phyloP scores from a whole-genome alignment of 1,284 basidiomycete genomes.

The Sutorius eximius region DNA sequence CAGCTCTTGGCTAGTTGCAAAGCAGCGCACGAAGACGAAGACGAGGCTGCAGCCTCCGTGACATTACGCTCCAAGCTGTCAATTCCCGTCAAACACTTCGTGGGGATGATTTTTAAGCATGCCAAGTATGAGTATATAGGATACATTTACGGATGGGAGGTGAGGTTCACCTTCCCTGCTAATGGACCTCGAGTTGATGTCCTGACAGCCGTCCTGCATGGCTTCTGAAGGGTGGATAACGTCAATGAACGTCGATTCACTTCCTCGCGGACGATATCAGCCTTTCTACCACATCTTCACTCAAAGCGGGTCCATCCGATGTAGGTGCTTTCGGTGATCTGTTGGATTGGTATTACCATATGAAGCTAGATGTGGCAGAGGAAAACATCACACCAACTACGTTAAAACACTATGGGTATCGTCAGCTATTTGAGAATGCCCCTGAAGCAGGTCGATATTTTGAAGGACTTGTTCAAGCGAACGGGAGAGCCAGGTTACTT shows the following conservation, averaged over 20 bases:
- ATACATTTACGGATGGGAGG: constrained; percentile 56
- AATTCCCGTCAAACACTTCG: constrained; percentile 42
- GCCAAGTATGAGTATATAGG: constrained; percentile 43
- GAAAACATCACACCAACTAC: constrained; percentile 39
- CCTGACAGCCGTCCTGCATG: constrained; percentile 42
- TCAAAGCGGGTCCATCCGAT: constrained; percentile 42
- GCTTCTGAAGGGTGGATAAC: constrained; percentile 47
- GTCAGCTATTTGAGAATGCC: constrained; percentile 25
- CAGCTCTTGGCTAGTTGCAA: constrained; percentile 28
- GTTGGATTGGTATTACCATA: constrained; percentile 3
- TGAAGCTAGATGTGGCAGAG: constrained; percentile 41
- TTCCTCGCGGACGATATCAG: constrained; percentile 45
- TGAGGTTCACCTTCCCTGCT: constrained; percentile 29
- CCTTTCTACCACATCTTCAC: constrained; percentile 52
- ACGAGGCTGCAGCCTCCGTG: constrained; percentile 30
- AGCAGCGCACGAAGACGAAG: constrained; percentile 35
- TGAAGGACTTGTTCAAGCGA: constrained; percentile 29
- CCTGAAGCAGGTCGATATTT: constrained; percentile 36
- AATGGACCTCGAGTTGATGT: constrained; percentile 3
- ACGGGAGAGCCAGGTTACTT: constrained; percentile 27
- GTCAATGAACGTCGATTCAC: constrained; percentile 43
- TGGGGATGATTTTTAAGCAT: constrained; percentile 55
- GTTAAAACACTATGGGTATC: constrained; percentile 25
- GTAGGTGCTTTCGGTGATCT: constrained; percentile 32
- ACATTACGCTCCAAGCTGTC: constrained; percentile 28